phyloP scores from a whole-genome alignment of 2,329 filamentous ascomycete species.

The Exophiala oligosperma region DNA sequence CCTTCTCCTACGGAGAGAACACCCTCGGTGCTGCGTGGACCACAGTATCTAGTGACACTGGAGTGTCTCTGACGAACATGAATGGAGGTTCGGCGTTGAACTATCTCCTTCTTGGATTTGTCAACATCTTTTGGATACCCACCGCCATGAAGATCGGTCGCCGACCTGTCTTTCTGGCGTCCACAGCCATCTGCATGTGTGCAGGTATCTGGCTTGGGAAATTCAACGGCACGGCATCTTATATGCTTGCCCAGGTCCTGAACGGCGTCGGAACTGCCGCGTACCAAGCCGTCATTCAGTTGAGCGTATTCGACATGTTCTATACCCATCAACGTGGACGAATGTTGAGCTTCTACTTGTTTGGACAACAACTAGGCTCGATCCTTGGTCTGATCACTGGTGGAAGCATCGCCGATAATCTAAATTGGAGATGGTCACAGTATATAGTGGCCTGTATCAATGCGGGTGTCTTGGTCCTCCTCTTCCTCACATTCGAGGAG shows the following conservation, averaged over 20 bases:
- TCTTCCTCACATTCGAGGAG: slow-evolving; percentile 39
- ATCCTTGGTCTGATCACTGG: slow-evolving; percentile 37
- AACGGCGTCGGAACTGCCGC: slow-evolving; percentile 61
- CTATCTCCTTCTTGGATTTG: slow-evolving; percentile 43
- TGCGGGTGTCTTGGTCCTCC: slow-evolving; percentile 32
- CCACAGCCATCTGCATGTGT: slow-evolving; percentile 53
- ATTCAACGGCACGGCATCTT: slow-evolving; percentile 62
- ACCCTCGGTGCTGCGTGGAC: slow-evolving; percentile 45
- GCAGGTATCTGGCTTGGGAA: slow-evolving; percentile 59
- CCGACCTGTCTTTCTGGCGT: slow-evolving; percentile 54
- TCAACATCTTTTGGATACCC: slow-evolving; percentile 45
- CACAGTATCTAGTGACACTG: slow-evolving; percentile 40
- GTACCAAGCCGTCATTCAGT: slow-evolving; percentile 42
- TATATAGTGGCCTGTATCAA: slow-evolving; percentile 31
- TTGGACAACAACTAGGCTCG: slow-evolving; percentile 39
- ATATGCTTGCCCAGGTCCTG: slow-evolving; percentile 57
- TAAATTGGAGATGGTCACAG: slow-evolving; percentile 39
- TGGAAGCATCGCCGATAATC: slow-evolving; percentile 33
- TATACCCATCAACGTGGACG: slow-evolving; percentile 50
- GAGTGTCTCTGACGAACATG: slow-evolving; percentile 41
- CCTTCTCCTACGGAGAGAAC: slow-evolving; percentile 44
- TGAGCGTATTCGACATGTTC: slow-evolving; percentile 49
- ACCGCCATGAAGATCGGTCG: slow-evolving; percentile 51
- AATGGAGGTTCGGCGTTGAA: slow-evolving; percentile 44
- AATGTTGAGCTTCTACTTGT: slow-evolving; percentile 53